Percentiles rank a stretch among this genome's conserved stretches.
Evolutionary conservation across 2,329 filamentous ascomycete genomes (phyloP).

Genomic region (Dactylellina haptotyla): DNA sequence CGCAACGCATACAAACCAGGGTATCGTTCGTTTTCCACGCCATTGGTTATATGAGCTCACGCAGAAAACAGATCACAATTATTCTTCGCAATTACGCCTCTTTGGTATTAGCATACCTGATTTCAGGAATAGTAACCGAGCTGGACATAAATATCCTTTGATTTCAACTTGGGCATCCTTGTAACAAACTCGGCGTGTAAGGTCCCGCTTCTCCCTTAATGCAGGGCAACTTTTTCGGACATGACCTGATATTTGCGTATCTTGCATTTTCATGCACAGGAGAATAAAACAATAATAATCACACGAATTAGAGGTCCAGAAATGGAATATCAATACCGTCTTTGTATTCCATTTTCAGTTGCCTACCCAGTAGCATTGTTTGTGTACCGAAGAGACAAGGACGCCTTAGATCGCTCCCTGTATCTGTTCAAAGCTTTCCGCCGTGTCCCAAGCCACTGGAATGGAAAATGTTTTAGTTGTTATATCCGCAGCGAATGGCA

Average conservation of each 20-base stretch:
- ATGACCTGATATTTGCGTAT: slow-evolving; percentile 22
- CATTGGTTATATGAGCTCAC: not conserved
- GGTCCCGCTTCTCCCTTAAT: slow-evolving; percentile 23
- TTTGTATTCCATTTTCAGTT: too few relatives aligned
- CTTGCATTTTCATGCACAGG: not conserved
- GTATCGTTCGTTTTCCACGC: not conserved
- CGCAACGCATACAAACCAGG: slow-evolving; percentile 35
- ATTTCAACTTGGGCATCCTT: slow-evolving; percentile 36
- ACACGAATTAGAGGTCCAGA: not conserved
- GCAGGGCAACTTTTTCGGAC: slow-evolving; percentile 11
- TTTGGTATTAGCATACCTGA: not conserved
- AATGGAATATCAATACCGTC: not conserved
- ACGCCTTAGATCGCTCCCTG: slow-evolving; percentile 21
- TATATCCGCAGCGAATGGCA: slow-evolving; percentile 49
- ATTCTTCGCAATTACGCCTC: not conserved
- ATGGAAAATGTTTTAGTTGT: slow-evolving; percentile 52
- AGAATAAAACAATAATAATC: too few relatives aligned
- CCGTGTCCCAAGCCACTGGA: slow-evolving; percentile 49
- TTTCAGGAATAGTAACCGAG: slow-evolving; percentile 34
- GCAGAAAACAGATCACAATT: too few relatives aligned
- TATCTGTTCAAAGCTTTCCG: slow-evolving; percentile 32
- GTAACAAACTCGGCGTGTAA: slow-evolving; percentile 24
- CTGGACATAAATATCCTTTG: slow-evolving; percentile 9
- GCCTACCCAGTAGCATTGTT: too few relatives aligned
- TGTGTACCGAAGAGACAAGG: not conserved